These are phyloP conservation scores for Xylariaceae sp. DNA, from an alignment of 2,329 filamentous ascomycete species.

Conservation along the genomic window DNA sequence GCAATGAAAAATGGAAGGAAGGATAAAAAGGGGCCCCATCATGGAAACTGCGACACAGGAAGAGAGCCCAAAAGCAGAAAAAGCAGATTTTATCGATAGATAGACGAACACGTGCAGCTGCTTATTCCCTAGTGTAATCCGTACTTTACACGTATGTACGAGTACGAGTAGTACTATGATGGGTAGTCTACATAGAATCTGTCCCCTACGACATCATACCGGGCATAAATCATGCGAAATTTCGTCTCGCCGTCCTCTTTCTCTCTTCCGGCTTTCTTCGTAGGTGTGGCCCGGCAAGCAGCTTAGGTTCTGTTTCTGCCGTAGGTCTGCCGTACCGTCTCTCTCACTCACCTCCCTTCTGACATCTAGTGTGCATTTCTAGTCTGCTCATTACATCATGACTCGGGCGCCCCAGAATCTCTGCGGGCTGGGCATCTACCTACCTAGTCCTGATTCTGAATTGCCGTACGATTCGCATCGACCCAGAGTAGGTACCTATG, in stretches of 20 bases:
- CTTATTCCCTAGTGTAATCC: background rate
- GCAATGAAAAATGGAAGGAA: background rate
- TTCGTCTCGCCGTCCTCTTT: no score
- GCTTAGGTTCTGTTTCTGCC: no score
- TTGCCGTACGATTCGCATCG: no score
- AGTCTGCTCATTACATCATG: background rate
- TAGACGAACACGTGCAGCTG: background rate
- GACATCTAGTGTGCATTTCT: no score
- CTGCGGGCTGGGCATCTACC: background rate
- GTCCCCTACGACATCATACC: background rate
- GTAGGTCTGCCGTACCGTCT: no score
- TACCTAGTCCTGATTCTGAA: no score
- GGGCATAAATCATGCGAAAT: background rate
- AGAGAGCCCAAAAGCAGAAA: no score
- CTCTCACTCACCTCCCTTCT: no score
- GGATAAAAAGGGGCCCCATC: background rate
- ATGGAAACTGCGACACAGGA: no score
- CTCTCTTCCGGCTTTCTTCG: no score
- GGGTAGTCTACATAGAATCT: background rate
- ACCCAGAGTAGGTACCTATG: no score
- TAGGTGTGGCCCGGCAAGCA: no score
- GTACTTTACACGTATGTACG: background rate
- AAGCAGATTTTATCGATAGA: background rate
- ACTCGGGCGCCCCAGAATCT: background rate
- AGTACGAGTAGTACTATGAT: background rate